phyloP scores from a whole-genome alignment of 106 monocot genomes.

The Amphibolis antarctica region DNA sequence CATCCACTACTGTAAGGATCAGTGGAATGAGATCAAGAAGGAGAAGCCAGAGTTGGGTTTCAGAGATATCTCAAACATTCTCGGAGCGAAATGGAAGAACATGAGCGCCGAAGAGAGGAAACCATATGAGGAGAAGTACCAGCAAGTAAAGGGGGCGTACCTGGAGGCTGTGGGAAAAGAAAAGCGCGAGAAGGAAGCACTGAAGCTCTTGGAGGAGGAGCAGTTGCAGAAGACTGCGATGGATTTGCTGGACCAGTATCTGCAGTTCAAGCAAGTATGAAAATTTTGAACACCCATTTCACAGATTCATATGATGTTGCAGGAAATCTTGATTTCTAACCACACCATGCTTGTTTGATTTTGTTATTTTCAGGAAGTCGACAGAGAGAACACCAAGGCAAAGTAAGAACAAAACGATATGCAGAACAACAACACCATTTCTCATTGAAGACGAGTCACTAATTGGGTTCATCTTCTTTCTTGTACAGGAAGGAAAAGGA shows the following conservation, averaged over 20 bases:
- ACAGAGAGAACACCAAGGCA: conserved; percentile 32
- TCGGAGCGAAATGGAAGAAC: conserved; percentile 71
- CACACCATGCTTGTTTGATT: not conserved
- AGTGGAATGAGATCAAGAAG: conserved; percentile 72
- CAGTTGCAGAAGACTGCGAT: conserved; percentile 76
- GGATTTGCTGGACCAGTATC: conserved; percentile 78
- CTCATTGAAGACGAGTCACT: not conserved
- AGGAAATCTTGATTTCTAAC: too few relatives aligned
- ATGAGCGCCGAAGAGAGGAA: conserved; percentile 64
- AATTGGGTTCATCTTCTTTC: not conserved
- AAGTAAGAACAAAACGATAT: not conserved
- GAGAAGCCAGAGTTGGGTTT: conserved; percentile 60
- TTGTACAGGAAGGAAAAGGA: conserved; percentile 86
- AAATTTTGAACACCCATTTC: not conserved
- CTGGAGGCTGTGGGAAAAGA: conserved; percentile 60
- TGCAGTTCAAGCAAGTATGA: conserved; percentile 62
- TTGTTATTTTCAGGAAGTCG: conserved; percentile 32
- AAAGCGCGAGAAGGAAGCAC: conserved; percentile 76
- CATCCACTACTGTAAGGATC: conserved; percentile 65
- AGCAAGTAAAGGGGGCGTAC: conserved; percentile 67
- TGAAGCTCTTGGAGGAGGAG: conserved; percentile 88
- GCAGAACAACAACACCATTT: not conserved
- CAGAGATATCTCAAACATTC: conserved; percentile 48
- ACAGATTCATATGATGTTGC: not conserved
- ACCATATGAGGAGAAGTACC: conserved; percentile 82